Conservation (phyloP, 1,284 basidiomycete species). For the Puccinia triticina region DNA sequence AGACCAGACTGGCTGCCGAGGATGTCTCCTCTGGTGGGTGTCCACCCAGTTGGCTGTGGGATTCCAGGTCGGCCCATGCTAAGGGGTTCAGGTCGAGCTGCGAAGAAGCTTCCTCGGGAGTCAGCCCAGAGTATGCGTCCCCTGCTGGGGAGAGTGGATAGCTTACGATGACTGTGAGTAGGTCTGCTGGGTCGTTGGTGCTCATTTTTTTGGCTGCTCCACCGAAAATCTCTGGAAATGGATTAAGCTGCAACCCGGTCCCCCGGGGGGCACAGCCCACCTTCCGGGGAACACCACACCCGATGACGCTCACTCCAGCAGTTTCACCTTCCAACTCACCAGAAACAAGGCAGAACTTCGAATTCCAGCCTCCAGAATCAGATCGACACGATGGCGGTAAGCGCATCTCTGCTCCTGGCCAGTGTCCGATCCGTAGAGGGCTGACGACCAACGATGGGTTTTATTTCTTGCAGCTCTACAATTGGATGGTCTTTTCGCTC, state of each 20-base stretch:
- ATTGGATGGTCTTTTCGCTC: conserved; percentile 50
- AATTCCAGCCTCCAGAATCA: background rate
- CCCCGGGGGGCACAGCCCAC: background rate
- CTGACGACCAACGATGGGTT: background rate
- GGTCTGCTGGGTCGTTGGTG: conserved; percentile 48
- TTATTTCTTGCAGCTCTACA: conserved; percentile 31
- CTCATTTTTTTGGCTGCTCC: background rate
- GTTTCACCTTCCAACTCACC: no score
- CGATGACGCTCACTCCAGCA: no score
- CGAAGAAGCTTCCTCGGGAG: background rate
- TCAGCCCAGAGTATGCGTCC: background rate
- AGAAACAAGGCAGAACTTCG: no score
- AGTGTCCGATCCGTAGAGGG: background rate
- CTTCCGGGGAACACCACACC: no score
- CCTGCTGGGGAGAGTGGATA: background rate
- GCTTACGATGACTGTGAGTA: conserved; percentile 54
- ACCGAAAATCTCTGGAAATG: no score
- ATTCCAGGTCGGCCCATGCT: conserved; percentile 54
- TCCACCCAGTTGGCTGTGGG: background rate
- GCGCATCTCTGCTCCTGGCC: background rate
- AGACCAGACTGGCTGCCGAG: conserved; percentile 42
- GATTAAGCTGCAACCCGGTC: background rate
- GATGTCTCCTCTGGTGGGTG: background rate
- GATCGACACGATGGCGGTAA: conserved; percentile 13
- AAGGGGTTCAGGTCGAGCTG: conserved; percentile 59